Percentiles rank a stretch among this genome's conserved stretches.
These are phyloP conservation scores for Simplicillium sp. DNA, from an alignment of 2,329 filamentous ascomycete genomes.

Conservation along the genomic window DNA sequence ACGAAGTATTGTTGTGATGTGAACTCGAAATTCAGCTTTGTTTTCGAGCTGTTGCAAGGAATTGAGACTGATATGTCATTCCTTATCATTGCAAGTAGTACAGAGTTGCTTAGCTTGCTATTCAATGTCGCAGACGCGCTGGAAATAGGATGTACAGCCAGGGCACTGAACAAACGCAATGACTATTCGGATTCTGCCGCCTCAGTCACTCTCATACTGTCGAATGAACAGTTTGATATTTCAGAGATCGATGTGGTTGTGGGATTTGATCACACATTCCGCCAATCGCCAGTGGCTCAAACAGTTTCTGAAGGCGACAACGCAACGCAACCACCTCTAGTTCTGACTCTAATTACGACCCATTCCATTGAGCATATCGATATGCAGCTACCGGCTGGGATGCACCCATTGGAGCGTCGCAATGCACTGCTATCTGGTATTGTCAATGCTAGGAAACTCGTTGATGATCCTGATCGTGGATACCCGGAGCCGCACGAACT, in stretches of 20 bases:
- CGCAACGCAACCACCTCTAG: conserved; percentile 26
- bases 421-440: conserved; percentile 31
- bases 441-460: conserved; percentile 23
- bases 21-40: conserved; percentile 51
- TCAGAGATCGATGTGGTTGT: conserved; percentile 40
- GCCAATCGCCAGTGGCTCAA: conserved; percentile 20
- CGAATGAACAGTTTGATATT: conserved; percentile 26
- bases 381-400: conserved; percentile 27
- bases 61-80: conserved; percentile 36
- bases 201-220: conserved; percentile 32
- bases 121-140: conserved; percentile 35
- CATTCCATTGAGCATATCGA: conserved; percentile 48
- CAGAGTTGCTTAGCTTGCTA: conserved; percentile 40
- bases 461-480: conserved; percentile 29
- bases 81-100: conserved; percentile 42
- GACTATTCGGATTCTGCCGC: conserved; percentile 23
- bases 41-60: conserved; percentile 42
- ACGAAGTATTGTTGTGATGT: conserved; percentile 45
- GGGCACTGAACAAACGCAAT: conserved; percentile 16
- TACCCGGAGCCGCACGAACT: conserved; percentile 33
- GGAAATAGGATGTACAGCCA: conserved; percentile 23
- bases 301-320: conserved; percentile 9
- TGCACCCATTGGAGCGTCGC: conserved; percentile 33
- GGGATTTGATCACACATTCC: conserved; percentile 43
- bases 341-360: conserved; percentile 38